Conservation (phyloP, 352 stramenopile species). For the Globisporangium nagaii region DNA sequence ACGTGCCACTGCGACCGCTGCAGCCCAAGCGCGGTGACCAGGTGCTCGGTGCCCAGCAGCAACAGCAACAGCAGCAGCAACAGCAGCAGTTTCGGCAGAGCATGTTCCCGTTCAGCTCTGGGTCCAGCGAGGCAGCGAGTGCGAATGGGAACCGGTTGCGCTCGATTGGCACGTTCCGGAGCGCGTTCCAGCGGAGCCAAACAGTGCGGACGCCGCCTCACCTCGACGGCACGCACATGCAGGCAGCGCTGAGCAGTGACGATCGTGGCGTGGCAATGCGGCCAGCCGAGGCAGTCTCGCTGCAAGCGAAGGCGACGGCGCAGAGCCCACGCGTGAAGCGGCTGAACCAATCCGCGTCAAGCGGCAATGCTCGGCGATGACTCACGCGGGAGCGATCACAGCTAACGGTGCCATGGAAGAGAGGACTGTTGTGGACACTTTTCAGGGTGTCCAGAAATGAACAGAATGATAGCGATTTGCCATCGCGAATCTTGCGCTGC, state of each 20-base stretch:
- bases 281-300: background rate
- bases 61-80: too few species aligned
- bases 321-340: conserved; percentile 4
- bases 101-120: background rate
- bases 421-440: too few species aligned
- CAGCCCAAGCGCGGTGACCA: conserved; percentile 23
- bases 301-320: background rate
- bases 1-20: conserved; percentile 18
- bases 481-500: too few species aligned
- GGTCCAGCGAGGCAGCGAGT: background rate
- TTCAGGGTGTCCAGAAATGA: too few species aligned
- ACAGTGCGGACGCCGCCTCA: background rate
- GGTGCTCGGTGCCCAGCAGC: conserved; percentile 13
- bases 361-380: too few species aligned
- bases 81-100: too few species aligned
- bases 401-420: too few species aligned
- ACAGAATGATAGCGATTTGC: too few species aligned
- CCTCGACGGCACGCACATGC: background rate
- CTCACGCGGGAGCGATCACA: too few species aligned
- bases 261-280: background rate
- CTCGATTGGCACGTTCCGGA: conserved; percentile 21
- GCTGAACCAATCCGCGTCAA: background rate
- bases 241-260: background rate
- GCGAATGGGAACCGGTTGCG: conserved; percentile 3
- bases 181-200: conserved; percentile 6